Percentiles rank a stretch among this genome's conserved stretches.
Conservation (phyloP, 2,329 filamentous ascomycete species). For the Didymella pinodella region DNA sequence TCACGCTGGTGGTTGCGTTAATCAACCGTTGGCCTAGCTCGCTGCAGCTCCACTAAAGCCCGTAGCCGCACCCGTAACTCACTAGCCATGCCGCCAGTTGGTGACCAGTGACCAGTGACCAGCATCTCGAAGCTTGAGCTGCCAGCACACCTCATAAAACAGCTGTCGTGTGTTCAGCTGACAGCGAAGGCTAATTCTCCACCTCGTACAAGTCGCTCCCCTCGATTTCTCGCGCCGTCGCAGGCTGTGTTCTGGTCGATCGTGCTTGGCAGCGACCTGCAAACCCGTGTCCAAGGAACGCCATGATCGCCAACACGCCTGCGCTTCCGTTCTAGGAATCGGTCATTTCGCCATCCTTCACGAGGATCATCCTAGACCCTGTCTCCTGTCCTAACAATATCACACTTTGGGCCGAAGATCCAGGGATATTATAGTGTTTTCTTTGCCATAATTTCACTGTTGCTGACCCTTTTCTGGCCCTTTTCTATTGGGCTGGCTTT, state of each 20-base stretch:
- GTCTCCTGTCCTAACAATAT: slow-evolving; percentile 5
- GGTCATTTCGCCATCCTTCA: slow-evolving; percentile 12
- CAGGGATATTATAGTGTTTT: neutral
- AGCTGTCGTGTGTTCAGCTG: neutral
- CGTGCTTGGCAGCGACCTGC: slow-evolving; percentile 8
- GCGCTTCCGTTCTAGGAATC: slow-evolving; percentile 13
- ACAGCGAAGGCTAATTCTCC: neutral
- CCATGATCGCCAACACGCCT: slow-evolving; percentile 21
- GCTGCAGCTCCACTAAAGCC: slow-evolving; percentile 20
- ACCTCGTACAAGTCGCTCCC: neutral
- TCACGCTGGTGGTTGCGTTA: slow-evolving; percentile 15
- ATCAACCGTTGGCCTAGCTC: slow-evolving; percentile 21
- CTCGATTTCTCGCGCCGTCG: neutral
- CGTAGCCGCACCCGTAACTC: slow-evolving; percentile 17
- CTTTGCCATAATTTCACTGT: neutral
- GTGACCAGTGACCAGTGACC: slow-evolving; percentile 12
- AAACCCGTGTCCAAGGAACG: slow-evolving; percentile 7
- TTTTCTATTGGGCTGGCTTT: neutral
- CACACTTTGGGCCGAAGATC: neutral
- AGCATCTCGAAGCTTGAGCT: slow-evolving; percentile 1
- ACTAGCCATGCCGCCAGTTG: slow-evolving; percentile 12
- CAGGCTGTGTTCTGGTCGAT: slow-evolving; percentile 5
- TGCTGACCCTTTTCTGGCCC: neutral
- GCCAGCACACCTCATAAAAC: slow-evolving; percentile 1
- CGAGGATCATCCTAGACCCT: neutral